Evolutionary conservation across 1,284 basidiomycete genomes (phyloP).

Genomic region (Ganoderma meredithae): DNA sequence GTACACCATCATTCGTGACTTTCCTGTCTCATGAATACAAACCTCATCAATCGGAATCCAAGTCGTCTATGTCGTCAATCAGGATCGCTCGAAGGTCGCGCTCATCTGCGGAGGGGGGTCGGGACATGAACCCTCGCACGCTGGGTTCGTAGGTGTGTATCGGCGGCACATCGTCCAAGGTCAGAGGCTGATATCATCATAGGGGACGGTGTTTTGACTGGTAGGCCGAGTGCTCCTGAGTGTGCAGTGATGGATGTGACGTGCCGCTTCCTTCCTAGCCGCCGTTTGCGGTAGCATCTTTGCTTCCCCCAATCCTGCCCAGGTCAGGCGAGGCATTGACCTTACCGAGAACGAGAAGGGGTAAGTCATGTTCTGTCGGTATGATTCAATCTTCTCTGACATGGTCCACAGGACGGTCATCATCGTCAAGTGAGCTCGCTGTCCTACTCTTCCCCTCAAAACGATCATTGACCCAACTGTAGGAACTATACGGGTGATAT

Average conservation of each 20-base stretch:
- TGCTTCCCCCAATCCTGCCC: slow-evolving; percentile 86
- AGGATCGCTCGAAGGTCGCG: slow-evolving; percentile 74
- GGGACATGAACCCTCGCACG: slow-evolving; percentile 91
- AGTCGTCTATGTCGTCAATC: slow-evolving; percentile 67
- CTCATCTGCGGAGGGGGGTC: slow-evolving; percentile 91
- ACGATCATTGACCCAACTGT: slow-evolving; percentile 17
- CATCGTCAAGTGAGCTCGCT: slow-evolving; percentile 77
- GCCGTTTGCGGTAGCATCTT: slow-evolving; percentile 91
- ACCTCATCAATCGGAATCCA: background rate
- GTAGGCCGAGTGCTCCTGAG: slow-evolving; percentile 44
- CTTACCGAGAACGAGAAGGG: slow-evolving; percentile 82
- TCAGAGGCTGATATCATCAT: slow-evolving; percentile 21
- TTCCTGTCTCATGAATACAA: background rate
- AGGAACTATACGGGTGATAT: slow-evolving; percentile 92
- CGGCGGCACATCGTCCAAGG: background rate
- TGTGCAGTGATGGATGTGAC: slow-evolving; percentile 2
- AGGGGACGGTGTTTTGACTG: slow-evolving; percentile 83
- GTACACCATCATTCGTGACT: slow-evolving; percentile 42
- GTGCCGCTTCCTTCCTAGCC: slow-evolving; percentile 47
- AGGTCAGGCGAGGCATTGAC: slow-evolving; percentile 83
- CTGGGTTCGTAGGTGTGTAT: slow-evolving; percentile 76
- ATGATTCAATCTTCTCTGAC: background rate
- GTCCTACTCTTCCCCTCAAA: background rate
- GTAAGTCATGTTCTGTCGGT: slow-evolving; percentile 45
- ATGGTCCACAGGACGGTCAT: slow-evolving; percentile 67